Evolutionary conservation across 371 early-diverging fungal species (phyloP), one percentile per base, ranked within the genome.

Genomic region (Blakeslea trispora): DNA sequence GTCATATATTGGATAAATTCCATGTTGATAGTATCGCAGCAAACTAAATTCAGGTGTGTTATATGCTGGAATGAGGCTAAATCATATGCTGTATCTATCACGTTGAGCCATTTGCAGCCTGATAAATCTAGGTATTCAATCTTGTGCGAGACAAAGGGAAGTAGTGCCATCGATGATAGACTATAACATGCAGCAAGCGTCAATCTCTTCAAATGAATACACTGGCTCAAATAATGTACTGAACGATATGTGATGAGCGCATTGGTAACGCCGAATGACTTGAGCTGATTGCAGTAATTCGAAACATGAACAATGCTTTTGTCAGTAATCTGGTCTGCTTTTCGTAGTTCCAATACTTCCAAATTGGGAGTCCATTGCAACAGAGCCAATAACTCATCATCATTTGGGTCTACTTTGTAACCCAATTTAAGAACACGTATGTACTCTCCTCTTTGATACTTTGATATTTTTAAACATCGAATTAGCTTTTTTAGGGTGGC

Each of bases 31-130:
- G 40, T 18, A 46, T 55, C 59, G 31, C 75, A 72, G 53, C 75
- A 72, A 2, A 78, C 58, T n/a, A 78, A 63, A 31, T 69, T 71
- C 1, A 78, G 63, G 28, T 68, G 63, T 15, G 60, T 67, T 34
- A 78, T 50, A 17, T 55, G 21, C 3, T 49, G 37, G 23, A 78
- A 63, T 1, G 58, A 58, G 6, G 63, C 44, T 0, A 78, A 35
- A 39, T 78, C 79, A 46, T 58, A 50, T 0, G 75, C 75, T n/a
- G 79, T 78, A n/a, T 78, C 71, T 28, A 50, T 55, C 11, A 59
- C 68, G 35, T 63, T 66, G 15, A 78, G 59, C 75, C 79, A 78
- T 46, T 65, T 66, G 39, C 72, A 73, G 5, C 71, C 72, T 23
- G 70, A 62, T 23, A 78, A 37, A 41, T 75, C 74, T 24, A 78